Base-by-base conservation (phyloP, 306 rosid genomes). In the Potentilla sterilis region DNA sequence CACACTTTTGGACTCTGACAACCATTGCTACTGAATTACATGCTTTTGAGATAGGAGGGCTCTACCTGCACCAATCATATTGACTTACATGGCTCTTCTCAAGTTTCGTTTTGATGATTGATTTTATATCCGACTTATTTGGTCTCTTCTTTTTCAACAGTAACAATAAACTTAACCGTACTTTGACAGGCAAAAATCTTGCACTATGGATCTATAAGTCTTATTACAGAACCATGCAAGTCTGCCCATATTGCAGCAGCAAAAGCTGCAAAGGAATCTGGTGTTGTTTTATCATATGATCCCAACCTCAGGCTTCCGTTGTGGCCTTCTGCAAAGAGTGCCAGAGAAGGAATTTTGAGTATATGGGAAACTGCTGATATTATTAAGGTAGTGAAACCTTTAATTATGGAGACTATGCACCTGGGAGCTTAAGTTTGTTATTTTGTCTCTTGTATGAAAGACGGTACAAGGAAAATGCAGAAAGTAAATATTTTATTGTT, bases 301-400 rank as follows among this genome's bases (percentile, higher is more conserved):
- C 98, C 98, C 41, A 95, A 95, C 81, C 82, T 95, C 80, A 86
- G 98, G 88, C 98, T 95, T 83, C 98, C 98, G 3, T 79, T 95
- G 80, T 95, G 98, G 98, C 83, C 97, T 83, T 95, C 97, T 38
- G 93, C 91, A 10, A 88, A 92, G 18, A 87, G 86, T 80, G 98
- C 98, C 48, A 88, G 94, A 83, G 97, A 95, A 89, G 97, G 98
- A 67, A 92, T 95, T 85, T 76, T 95, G 16, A 90, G 96, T 76
- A 92, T 95, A 81, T 95, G 97, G 98, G 91, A 92, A 18, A 80
- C 73, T 49, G 98, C 97, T 34, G 98, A 95, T 88, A 86, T 95
- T 82, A 90, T 95, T 59, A 92, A 95, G 97, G 98, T 94, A 68
- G 28, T 37, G 70, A 67, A 51, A 38, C 52, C 70, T 49, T 38